These are phyloP conservation scores for Fusarium subtropicale DNA, from an alignment of 2,329 filamentous ascomycete genomes.

Conservation along the genomic window DNA sequence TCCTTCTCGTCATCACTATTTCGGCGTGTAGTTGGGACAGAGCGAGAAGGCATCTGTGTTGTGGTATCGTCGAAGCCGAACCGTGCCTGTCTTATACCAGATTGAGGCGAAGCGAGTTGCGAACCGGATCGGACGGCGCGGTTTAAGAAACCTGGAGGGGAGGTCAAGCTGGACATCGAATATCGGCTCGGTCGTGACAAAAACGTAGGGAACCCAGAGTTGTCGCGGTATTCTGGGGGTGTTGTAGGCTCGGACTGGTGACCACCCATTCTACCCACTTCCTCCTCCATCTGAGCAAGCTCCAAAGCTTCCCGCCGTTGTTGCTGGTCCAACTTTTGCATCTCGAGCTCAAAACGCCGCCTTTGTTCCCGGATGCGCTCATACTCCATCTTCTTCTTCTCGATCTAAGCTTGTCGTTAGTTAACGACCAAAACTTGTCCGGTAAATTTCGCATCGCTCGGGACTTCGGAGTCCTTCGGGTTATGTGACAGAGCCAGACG, in stretches of 20 bases:
- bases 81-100: conserved; percentile 68
- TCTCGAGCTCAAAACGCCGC: conserved; percentile 89
- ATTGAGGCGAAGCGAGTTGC: conserved; percentile 81
- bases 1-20: conserved; percentile 94
- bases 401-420: conserved; percentile 72
- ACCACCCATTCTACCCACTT: conserved; percentile 73
- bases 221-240: conserved; percentile 90
- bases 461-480: conserved; percentile 1
- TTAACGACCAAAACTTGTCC: conserved; percentile 8
- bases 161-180: conserved; percentile 87
- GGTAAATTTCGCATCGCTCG: conserved; percentile 3
- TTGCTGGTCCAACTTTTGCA: conserved; percentile 88
- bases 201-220: conserved; percentile 78
- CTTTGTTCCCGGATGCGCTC: conserved; percentile 91
- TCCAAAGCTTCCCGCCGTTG: conserved; percentile 86
- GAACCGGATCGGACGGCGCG: conserved; percentile 82
- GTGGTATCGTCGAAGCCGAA: conserved; percentile 66
- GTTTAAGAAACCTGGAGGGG: conserved; percentile 79
- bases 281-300: conserved; percentile 85
- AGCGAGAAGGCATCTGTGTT: conserved; percentile 80
- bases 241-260: conserved; percentile 96
- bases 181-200: conserved; percentile 89
- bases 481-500: not conserved
- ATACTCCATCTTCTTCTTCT: conserved; percentile 93
- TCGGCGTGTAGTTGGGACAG: conserved; percentile 85